Base-by-base conservation (phyloP, 495 filamentous ascomycete genomes). In the Hyaloscypha variabilis region DNA sequence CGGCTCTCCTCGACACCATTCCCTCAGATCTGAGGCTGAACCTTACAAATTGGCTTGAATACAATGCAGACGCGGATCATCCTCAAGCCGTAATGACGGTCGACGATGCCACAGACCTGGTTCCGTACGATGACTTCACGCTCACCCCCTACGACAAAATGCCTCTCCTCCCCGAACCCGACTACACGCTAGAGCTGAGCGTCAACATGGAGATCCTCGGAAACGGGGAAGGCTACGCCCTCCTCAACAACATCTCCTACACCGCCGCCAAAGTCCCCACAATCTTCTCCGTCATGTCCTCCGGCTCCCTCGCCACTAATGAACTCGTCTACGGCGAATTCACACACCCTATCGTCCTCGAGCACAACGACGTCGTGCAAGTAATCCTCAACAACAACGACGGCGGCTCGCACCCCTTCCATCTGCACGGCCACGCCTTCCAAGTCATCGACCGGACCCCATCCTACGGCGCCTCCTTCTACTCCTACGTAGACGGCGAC, bases 341-440 rank as follows among this genome's bases (percentile, higher is more conserved):
- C 71, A 87, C 90, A 29, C 83, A 91, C 71, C 77, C 89, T 0
- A 81, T 87, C 71, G 75, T 94, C 19, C 79, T 94, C 6, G 76
- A 83, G 0, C 83, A 90, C 60, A 79, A 80, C 51, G 80, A 93
- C 3, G 76, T 92, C 1, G 82, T 97, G 29, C 87, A 97, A 65
- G 87, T 97, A 26, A 78, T 94, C 10, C 66, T 97, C 29, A 94
- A 94, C 80, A 97, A 94, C 75, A 69, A 80, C n/a, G 91, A 95
- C 72, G 70, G 77, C 0, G 90, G 90, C 36, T 84, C 73, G 8
- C 81, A 82, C 65, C 82, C 82, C 1, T 83, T 83, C 69, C 82
- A 85, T 59, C 69, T 85, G 3, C 69, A 96, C 81, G 92, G 91
- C 2, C 93, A 96, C 77, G 83, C 87, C 62, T 94, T 93, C 79